phyloP scores from a whole-genome alignment of 2,329 filamentous ascomycete species.

The Xylaria polymorpha region DNA sequence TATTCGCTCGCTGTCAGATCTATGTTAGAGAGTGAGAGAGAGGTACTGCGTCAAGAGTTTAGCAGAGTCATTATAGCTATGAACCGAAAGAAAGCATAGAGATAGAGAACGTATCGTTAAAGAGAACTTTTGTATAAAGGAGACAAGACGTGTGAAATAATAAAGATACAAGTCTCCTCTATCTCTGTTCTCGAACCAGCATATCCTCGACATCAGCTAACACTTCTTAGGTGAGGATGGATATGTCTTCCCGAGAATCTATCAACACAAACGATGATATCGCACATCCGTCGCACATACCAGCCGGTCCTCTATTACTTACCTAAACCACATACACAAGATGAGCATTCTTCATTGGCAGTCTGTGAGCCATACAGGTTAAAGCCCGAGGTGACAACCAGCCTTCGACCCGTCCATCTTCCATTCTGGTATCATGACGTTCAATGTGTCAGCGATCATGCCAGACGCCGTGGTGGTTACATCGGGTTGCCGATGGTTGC shows the following conservation, averaged over 20 bases:
- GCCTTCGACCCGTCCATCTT: neutral
- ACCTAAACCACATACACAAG: neutral
- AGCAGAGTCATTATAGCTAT: neutral
- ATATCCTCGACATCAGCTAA: neutral
- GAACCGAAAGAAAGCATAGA: too few species aligned
- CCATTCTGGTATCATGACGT: neutral
- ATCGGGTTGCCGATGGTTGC: slow-evolving; percentile 3
- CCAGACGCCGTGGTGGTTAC: neutral
- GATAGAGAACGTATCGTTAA: neutral
- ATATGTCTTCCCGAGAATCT: neutral
- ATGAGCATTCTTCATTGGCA: neutral
- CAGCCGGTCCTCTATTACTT: too few species aligned
- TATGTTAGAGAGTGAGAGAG: neutral
- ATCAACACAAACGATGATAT: neutral
- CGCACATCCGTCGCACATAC: neutral
- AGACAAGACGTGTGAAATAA: neutral
- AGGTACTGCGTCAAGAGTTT: neutral
- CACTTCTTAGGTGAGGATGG: neutral
- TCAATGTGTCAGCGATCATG: neutral
- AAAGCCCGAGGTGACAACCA: neutral
- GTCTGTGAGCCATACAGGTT: neutral
- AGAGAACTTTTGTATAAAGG: neutral
- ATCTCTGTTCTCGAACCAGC: neutral
- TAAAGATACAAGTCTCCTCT: neutral
- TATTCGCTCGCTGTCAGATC: neutral